Conservation (phyloP, 2,329 filamentous ascomycete genomes). For the Chrysoporthe deuterocubensis region DNA sequence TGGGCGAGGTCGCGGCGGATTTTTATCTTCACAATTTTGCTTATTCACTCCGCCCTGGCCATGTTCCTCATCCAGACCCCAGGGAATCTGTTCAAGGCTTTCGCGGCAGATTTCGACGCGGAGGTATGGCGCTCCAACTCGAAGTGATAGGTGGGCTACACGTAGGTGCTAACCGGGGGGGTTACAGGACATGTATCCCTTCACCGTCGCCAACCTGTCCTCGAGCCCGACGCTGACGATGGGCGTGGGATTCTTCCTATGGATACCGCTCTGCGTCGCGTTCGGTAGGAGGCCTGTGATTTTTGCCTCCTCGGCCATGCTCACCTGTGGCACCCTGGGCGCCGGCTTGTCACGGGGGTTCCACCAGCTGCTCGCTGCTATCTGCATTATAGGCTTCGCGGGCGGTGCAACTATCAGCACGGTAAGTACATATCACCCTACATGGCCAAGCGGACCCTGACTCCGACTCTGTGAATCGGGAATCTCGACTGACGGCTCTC, state of each 20-base stretch:
- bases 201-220: slow-evolving; percentile 35
- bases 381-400: slow-evolving; percentile 40
- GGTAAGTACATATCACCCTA: slow-evolving; percentile 28
- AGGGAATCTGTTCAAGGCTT: slow-evolving; percentile 30
- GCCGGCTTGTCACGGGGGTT: slow-evolving; percentile 37
- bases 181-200: slow-evolving; percentile 33
- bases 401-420: slow-evolving; percentile 39
- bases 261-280: slow-evolving; percentile 42
- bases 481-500: background rate
- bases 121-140: slow-evolving; percentile 23
- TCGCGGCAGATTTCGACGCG: slow-evolving; percentile 31
- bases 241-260: slow-evolving; percentile 42
- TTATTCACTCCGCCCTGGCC: slow-evolving; percentile 30
- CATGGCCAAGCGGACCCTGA: slow-evolving; percentile 1
- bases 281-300: slow-evolving; percentile 44
- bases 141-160: background rate
- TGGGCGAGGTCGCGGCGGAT: slow-evolving; percentile 34
- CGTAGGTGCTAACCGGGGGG: background rate
- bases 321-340: slow-evolving; percentile 35
- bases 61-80: slow-evolving; percentile 35
- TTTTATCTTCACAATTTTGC: slow-evolving; percentile 29
- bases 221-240: slow-evolving; percentile 39
- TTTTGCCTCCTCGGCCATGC: slow-evolving; percentile 36
- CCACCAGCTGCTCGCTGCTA: slow-evolving; percentile 34
- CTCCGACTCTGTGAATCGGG: no score